Percentiles rank a stretch among this genome's conserved stretches.
Evolutionary conservation across 176 grass and related monocot species (phyloP).

Genomic region (barley (Hordeum vulgare)): DNA sequence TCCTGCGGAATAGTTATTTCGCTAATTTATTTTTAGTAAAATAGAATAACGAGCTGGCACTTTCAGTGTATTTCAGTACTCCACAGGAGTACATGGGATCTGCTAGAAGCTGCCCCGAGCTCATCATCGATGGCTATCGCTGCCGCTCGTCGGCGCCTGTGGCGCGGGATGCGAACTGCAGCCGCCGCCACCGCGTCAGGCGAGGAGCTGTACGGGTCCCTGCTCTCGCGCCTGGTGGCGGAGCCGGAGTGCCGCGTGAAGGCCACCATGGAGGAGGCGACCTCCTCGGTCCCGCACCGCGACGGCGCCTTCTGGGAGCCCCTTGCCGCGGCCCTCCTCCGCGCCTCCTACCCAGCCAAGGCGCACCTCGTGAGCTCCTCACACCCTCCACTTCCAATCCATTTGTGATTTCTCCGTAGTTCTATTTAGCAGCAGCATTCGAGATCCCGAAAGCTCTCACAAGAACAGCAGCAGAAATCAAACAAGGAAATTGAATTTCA

Average conservation of each 20-base stretch:
- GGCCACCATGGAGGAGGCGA: constrained; percentile 35
- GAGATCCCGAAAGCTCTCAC: no score
- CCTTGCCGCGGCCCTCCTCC: constrained; percentile 38
- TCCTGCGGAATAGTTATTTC: no score
- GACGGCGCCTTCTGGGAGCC: constrained; percentile 39
- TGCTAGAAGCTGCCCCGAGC: background rate
- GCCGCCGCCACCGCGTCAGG: background rate
- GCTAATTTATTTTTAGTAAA: no score
- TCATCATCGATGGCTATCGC: background rate
- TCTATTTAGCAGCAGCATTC: background rate
- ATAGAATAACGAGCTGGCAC: no score
- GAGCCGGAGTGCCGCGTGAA: constrained; percentile 38
- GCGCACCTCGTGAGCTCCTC: constrained; percentile 36
- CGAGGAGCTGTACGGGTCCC: background rate
- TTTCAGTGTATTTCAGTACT: no score
- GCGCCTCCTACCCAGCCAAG: constrained; percentile 26
- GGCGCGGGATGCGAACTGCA: constrained; percentile 11
- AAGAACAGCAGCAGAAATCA: no score
- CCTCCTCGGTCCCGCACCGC: constrained; percentile 14
- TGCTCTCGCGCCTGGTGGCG: constrained; percentile 26
- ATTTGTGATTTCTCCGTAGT: background rate
- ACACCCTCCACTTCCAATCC: background rate
- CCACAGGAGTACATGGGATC: no score
- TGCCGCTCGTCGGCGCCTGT: constrained; percentile 15
- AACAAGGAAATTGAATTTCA: no score